Conservation (phyloP, 805 yeast species). For the Torulaspora franciscae region DNA sequence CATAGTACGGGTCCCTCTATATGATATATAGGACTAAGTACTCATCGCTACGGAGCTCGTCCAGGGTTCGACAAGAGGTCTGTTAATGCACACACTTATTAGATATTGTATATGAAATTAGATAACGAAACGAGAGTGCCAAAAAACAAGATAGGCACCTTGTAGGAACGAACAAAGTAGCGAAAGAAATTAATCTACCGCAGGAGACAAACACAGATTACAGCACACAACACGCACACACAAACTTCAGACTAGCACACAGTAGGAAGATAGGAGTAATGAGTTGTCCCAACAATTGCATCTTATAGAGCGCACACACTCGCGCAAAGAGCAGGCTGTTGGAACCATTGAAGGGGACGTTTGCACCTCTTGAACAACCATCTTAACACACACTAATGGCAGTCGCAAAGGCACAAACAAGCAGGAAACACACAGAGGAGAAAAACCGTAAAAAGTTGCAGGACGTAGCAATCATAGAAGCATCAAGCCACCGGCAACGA, state of each 20-base stretch:
- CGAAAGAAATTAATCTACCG: constrained; percentile 4
- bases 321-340: constrained; percentile 6
- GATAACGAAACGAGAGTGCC: background rate
- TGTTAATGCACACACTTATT: constrained; percentile 9
- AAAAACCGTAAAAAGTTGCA: background rate
- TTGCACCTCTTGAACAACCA: background rate
- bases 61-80: background rate
- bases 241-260: constrained; percentile 10
- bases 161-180: constrained; percentile 8
- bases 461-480: constrained; percentile 33
- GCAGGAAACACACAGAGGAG: constrained; percentile 4
- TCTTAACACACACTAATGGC: constrained; percentile 5
- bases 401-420: background rate
- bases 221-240: constrained; percentile 13
- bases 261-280: constrained; percentile 1
- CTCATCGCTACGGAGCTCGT: background rate
- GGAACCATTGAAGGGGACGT: background rate
- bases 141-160: background rate
- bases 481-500: constrained; percentile 49
- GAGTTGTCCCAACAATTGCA: background rate
- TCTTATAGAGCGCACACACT: constrained; percentile 10
- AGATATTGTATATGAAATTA: constrained; percentile 5
- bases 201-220: constrained; percentile 13
- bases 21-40: background rate
- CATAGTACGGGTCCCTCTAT: background rate